Base-by-base conservation (phyloP, 176 grass and related monocot species). In the Cenchrus purpureus region DNA sequence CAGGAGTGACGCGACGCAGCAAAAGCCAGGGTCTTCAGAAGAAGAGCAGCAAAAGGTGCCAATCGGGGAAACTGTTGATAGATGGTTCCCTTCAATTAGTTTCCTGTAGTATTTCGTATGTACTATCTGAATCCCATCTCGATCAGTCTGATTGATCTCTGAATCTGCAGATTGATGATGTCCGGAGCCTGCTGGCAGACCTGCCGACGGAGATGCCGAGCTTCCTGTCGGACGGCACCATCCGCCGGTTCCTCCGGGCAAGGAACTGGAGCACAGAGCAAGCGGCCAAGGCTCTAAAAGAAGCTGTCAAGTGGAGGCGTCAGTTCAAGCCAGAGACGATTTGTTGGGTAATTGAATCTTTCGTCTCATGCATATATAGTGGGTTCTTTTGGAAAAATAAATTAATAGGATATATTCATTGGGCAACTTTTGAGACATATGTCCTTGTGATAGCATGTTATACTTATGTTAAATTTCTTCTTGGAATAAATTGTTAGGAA, bases 231-330 rank as follows among this genome's bases (percentile, higher is more conserved):
- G 79, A 94, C 62, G 71, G 28, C 65, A 88, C 79, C 56, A 80
- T 94, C 61, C 77, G 68, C 10, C 84, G 92, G 22, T 91, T 86
- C 73, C 88, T 93, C 25, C 46, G 79, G 10, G 50, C 82, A 8
- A 88, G 50, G 63, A 84, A 54, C 40, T 94, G 92, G 88, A 83
- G 84, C 53, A 54, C 63, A 2, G 79, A 77, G 12, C 77, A 86
- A 50, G 83, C 86, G 13, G 54, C 62, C 60, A 90, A 91, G 78
- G 20, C 62, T 54, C 83, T 93, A 2, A 90, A 84, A 68, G 86
- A 90, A 34, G 75, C 86, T 53, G 37, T 86, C 57, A 88, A 90
- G 32, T 92, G 91, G 91, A 87, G 91, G 74, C 78, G 86, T 48
- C 50, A 90, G 57, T 85, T 82, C 66, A 92, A 81, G 65, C 91